Evolutionary conservation across 805 yeast genomes (phyloP), one percentile per base, ranked within the genome.

Genomic region (Candida adriatica): DNA sequence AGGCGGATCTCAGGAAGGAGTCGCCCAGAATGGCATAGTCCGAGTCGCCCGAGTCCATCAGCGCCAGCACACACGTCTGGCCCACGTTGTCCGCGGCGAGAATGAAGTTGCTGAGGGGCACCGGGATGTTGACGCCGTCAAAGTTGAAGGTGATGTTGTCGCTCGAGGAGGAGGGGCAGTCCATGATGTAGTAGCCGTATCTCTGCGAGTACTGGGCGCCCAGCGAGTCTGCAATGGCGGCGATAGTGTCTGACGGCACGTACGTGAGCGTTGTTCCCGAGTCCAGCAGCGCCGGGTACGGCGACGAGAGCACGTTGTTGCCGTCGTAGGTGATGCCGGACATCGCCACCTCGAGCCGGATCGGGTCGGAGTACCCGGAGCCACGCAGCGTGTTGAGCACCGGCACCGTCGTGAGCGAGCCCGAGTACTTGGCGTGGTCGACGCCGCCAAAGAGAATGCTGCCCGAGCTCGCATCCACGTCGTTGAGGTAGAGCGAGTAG

Each of bases 391-490:
- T 55, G 35, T 48, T 48, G 24, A 48, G 34, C 24, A 75, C 42
- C 17, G 79, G 78, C 6, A 79, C 50, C 1, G 73, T 56, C 19
- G 62, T 52, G 22, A 78, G 53, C 11, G 52, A 39, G 11, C 86
- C 87, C 0, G 55, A 33, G 51, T 72, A 78, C 55, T 79, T 79
- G 23, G 72, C 65, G 37, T 68, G 70, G 47, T 81, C 90, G 17
- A 76, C 67, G 18, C 79, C 92, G 29, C 92, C 90, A 59, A 82
- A 82, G 29, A 81, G 52, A 14, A 81, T 61, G n/a, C 65, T 55
- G 6, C 86, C 88, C 2, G 59, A 38, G 5, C 46, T 27, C 1
- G 71, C 58, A 21, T 56, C 55, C 8, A 50, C 43, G 4, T 58
- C 55, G 43, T 75, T 69, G 53, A 83, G 62, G 46, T 62, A 80